Conservation (phyloP, 768 basidiomycete species). For the Stropharia rugosoannulata region DNA sequence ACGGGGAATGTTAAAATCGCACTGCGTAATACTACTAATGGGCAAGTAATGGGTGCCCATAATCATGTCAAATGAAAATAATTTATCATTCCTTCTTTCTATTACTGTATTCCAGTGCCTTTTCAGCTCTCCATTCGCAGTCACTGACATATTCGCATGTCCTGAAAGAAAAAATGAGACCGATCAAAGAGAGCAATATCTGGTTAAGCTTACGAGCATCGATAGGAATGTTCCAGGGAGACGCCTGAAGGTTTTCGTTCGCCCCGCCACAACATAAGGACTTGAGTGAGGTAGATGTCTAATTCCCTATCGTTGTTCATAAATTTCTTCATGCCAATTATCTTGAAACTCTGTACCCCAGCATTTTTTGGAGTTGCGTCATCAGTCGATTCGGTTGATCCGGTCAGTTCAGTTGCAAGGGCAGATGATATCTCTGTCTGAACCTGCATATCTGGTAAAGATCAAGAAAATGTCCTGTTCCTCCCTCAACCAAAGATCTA, state of each 20-base stretch:
- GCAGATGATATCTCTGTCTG: background rate
- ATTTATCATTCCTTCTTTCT: constrained; percentile 2
- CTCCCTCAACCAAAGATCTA: background rate
- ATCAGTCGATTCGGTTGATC: constrained; percentile 2
- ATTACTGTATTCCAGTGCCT: constrained; percentile 38
- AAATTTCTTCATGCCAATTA: constrained; percentile 71
- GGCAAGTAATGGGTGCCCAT: no score
- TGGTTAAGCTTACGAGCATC: constrained; percentile 62
- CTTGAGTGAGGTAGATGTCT: constrained; percentile 47
- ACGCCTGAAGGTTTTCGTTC: constrained; percentile 71
- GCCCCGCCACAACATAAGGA: constrained; percentile 79
- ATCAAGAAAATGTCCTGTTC: background rate
- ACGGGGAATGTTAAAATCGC: no score
- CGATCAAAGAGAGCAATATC: background rate
- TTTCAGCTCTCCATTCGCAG: constrained; percentile 79
- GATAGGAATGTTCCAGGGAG: constrained; percentile 47
- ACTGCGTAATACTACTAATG: no score
- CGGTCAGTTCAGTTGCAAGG: background rate
- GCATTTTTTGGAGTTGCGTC: constrained; percentile 7
- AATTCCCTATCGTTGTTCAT: constrained; percentile 51
- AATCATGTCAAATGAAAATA: background rate
- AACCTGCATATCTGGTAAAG: background rate
- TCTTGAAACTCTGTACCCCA: constrained; percentile 28
- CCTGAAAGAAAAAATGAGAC: constrained; percentile 28
- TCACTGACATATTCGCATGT: constrained; percentile 71